Conservation (phyloP, 2,329 filamentous ascomycete genomes). For the Calonectria montana region DNA sequence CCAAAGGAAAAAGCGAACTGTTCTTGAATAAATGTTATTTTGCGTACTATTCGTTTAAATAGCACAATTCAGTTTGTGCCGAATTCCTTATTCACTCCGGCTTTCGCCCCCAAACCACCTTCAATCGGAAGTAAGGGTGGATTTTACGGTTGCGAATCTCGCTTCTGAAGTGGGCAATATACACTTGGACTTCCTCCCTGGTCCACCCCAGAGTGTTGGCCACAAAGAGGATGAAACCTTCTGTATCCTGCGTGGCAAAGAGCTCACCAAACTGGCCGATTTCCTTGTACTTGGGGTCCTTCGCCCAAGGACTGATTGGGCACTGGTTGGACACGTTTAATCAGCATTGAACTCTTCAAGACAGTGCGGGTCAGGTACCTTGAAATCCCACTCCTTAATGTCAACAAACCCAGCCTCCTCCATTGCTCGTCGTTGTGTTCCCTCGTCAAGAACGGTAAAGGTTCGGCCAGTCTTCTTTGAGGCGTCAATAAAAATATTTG, state of each 20-base stretch:
- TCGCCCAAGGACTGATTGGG: conserved; percentile 32
- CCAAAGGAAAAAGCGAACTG: neutral
- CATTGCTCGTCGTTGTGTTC: conserved; percentile 31
- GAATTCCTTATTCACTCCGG: conserved; percentile 11
- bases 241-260: conserved; percentile 22
- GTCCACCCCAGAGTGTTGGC: conserved; percentile 44
- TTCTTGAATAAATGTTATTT: neutral
- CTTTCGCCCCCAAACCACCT: conserved; percentile 43
- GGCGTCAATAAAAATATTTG: conserved; percentile 32
- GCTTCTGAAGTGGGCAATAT: conserved; percentile 46
- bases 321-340: conserved; percentile 2
- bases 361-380: conserved; percentile 23
- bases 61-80: neutral
- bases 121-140: conserved; percentile 41
- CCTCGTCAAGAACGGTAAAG: conserved; percentile 35
- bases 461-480: conserved; percentile 39
- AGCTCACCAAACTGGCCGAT: conserved; percentile 37
- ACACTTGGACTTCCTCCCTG: conserved; percentile 45
- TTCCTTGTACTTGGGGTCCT: conserved; percentile 33
- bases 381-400: conserved; percentile 34
- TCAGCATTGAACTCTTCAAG: neutral
- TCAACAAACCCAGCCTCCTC: conserved; percentile 40
- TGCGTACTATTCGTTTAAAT: neutral
- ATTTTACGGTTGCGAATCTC: conserved; percentile 39
- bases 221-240: conserved; percentile 19